phyloP scores from a whole-genome alignment of 2,329 filamentous ascomycete species.

The Malbranchea zuffiana region DNA sequence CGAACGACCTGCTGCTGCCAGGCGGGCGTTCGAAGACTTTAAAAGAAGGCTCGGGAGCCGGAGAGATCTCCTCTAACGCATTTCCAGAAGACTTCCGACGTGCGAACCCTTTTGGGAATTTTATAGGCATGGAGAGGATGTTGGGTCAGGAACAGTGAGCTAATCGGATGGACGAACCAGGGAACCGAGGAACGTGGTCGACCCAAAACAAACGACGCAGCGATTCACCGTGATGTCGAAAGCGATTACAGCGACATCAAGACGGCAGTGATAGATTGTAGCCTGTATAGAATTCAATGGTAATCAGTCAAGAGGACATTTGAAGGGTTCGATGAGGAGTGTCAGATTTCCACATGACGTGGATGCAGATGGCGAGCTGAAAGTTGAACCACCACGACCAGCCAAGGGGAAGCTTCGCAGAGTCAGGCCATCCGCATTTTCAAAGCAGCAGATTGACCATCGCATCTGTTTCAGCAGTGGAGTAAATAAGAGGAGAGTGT shows the following conservation, averaged over 20 bases:
- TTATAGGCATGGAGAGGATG: constrained; percentile 41
- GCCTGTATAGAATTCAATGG: no score
- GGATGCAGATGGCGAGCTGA: no score
- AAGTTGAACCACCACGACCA: no score
- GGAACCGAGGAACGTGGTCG: constrained; percentile 3
- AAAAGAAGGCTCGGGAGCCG: constrained; percentile 39
- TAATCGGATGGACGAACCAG: constrained; percentile 3
- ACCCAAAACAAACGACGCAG: no score
- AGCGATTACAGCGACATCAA: no score
- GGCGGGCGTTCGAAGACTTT: constrained; percentile 43
- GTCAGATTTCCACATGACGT: no score
- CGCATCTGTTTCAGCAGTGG: background rate
- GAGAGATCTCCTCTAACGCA: constrained; percentile 39
- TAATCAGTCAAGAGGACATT: no score
- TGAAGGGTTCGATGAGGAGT: no score
- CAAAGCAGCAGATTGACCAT: background rate
- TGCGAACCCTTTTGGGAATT: constrained; percentile 43
- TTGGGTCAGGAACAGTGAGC: background rate
- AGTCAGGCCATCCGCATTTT: background rate
- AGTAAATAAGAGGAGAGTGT: constrained; percentile 1
- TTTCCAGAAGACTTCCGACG: constrained; percentile 47
- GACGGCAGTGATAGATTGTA: no score
- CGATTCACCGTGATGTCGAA: no score
- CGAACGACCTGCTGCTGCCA: constrained; percentile 34
- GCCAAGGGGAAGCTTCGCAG: no score